Evolutionary conservation across 192 early-diverging fungal genomes (phyloP), one percentile per base, ranked within the genome.

Genomic region (Linnemannia zychae): DNA sequence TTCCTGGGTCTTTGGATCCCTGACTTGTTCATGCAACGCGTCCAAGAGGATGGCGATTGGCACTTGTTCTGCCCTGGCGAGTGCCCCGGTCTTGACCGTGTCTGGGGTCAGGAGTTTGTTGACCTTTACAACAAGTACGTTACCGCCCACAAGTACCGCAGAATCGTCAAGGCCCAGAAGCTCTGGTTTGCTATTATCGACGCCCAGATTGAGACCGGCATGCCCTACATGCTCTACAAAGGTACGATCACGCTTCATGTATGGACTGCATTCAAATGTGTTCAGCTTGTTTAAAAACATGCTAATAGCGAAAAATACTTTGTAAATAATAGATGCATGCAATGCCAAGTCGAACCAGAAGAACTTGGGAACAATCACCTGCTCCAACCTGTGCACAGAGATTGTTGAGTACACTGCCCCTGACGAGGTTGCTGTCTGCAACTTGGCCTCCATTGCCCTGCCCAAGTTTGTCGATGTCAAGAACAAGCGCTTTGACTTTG

Each of bases 211-310:
- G 98, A 99, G 88, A 99, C 98, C 11, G 98, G 98, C 53, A 97
- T 94, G 80, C 98, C 98, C 17, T 99, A 95, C 88, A 99, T 99
- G 96, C 91, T 99, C 37, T 99, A 99, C 93, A 99, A 99, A 92
- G 89, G 89, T 91, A 87, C 63, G 47, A 9, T 13, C n/a, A 31
- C 13, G 13, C 1, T 15, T 63, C 57, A 16, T 46, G 31, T 7
- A 17, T 63, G 36, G 11, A 22, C 20, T 70, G 9, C 31, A 65
- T 28, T 24, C 22, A 1, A 20, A 28, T 0, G 6, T n/a, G 53
- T 24, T n/a, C 53, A 57, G 9, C n/a, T n/a, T n/a, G n/a, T n/a
- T n/a, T n/a, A n/a, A n/a, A n/a, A n/a, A n/a, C n/a, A 20, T 9
- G 31, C 57, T 63, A 31, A 63, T 12, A 31, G 1, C 31, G 0